Evolutionary conservation across 2,329 filamentous ascomycete genomes (phyloP).

Genomic region (Microcyclospora tardicrescens): DNA sequence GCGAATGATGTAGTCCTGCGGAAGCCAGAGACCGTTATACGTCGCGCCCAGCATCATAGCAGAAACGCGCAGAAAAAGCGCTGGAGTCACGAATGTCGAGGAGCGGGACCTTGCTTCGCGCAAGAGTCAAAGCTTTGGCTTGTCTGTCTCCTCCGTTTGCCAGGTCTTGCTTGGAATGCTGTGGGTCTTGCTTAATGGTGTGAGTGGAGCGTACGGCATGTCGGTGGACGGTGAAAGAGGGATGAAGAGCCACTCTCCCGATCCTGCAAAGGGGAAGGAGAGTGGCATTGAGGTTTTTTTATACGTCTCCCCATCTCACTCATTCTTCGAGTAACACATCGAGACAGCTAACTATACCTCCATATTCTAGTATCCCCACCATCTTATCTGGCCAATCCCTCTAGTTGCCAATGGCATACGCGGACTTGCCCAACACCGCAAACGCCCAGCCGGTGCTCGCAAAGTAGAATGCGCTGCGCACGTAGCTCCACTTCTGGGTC

Average conservation of each 20-base stretch:
- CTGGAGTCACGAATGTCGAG: conserved; percentile 3
- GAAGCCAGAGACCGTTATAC: background rate
- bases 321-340: background rate
- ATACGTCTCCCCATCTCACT: conserved; percentile 24
- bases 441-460: conserved; percentile 19
- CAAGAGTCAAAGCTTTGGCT: conserved; percentile 92
- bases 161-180: conserved; percentile 6
- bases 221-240: conserved; percentile 12
- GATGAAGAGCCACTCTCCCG: conserved; percentile 8
- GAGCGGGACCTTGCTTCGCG: conserved; percentile 69
- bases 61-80: conserved; percentile 1
- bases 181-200: conserved; percentile 3
- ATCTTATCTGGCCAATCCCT: background rate
- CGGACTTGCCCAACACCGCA: conserved; percentile 19
- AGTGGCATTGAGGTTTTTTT: conserved; percentile 23
- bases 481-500: conserved; percentile 12
- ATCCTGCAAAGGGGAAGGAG: conserved; percentile 14
- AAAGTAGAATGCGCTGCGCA: conserved; percentile 21
- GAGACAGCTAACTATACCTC: conserved; percentile 14
- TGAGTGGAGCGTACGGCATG: conserved; percentile 2
- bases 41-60: conserved; percentile 1
- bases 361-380: background rate
- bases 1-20: background rate
- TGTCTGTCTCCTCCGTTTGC: conserved; percentile 46
- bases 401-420: conserved; percentile 11